phyloP scores from a whole-genome alignment of 2,329 filamentous ascomycete genomes.

The Botrytis medusae region DNA sequence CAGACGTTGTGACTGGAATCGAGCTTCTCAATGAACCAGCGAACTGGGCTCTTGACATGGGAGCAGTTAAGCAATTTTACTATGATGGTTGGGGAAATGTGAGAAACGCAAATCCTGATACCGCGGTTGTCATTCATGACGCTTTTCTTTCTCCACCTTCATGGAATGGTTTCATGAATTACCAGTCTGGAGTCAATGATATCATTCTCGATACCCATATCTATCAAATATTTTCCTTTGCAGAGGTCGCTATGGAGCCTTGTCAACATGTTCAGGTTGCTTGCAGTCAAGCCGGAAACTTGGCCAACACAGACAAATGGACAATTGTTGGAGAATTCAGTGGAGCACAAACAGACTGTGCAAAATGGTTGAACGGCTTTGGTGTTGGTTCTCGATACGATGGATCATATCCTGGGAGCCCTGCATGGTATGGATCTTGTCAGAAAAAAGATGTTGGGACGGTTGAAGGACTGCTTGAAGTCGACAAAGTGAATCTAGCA shows the following conservation, averaged over 20 bases:
- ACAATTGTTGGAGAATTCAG: conserved; percentile 47
- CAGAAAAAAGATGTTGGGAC: conserved; percentile 50
- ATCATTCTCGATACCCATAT: conserved; percentile 47
- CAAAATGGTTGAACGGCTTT: conserved; percentile 54
- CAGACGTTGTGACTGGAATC: conserved; percentile 46
- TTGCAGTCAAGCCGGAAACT: conserved; percentile 41
- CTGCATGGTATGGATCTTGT: conserved; percentile 41
- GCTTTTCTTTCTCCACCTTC: conserved; percentile 52
- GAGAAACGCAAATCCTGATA: conserved; percentile 46
- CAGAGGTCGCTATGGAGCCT: conserved; percentile 42
- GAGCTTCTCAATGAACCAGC: conserved; percentile 47
- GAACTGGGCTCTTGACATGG: conserved; percentile 41
- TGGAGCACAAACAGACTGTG: conserved; percentile 46
- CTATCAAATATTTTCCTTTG: conserved; percentile 45
- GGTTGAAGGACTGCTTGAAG: conserved; percentile 40
- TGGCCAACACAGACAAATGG: conserved; percentile 40
- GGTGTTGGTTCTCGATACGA: conserved; percentile 58
- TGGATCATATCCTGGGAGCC: conserved; percentile 41
- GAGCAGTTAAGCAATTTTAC: conserved; percentile 44
- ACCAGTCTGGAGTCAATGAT: conserved; percentile 38
- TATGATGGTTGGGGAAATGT: conserved; percentile 53
- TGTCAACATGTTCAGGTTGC: conserved; percentile 44
- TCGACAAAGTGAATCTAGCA: conserved; percentile 41
- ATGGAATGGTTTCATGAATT: conserved; percentile 63
- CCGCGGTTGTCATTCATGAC: conserved; percentile 57